Conservation (phyloP, 2,329 filamentous ascomycete species). For the Nemania bipapillata region DNA sequence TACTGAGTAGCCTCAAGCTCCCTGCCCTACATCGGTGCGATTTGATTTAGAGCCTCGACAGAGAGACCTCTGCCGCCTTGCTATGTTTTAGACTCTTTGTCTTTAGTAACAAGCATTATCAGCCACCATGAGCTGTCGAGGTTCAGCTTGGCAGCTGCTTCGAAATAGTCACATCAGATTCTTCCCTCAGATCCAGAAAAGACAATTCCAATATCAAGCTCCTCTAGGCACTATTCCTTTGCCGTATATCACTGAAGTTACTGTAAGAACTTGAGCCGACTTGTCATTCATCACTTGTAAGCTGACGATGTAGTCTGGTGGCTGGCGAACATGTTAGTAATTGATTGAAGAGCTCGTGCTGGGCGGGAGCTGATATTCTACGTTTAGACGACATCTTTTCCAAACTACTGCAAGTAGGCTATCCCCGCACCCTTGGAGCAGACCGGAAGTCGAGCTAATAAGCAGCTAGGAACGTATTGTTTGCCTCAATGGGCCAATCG, state of each 20-base stretch:
- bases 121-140: slow-evolving; percentile 53
- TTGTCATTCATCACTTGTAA: slow-evolving; percentile 7
- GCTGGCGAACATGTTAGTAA: slow-evolving; percentile 79
- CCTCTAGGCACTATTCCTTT: slow-evolving; percentile 60
- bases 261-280: slow-evolving; percentile 52
- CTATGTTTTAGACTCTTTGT: neutral
- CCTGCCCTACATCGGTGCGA: neutral
- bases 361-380: slow-evolving; percentile 43
- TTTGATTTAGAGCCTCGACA: neutral
- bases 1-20: too few species aligned
- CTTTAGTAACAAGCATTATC: neutral
- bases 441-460: slow-evolving; percentile 26
- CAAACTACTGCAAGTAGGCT: slow-evolving; percentile 74
- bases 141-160: slow-evolving; percentile 52
- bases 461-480: slow-evolving; percentile 83
- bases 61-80: neutral
- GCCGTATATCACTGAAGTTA: slow-evolving; percentile 69
- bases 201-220: slow-evolving; percentile 51
- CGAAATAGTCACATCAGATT: slow-evolving; percentile 53
- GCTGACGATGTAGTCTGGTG: slow-evolving; percentile 69
- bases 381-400: slow-evolving; percentile 81
- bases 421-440: slow-evolving; percentile 31
- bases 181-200: slow-evolving; percentile 58
- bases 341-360: slow-evolving; percentile 19
- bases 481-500: slow-evolving; percentile 89